Percentiles rank a stretch among this genome's conserved stretches.
Conservation (phyloP, 1,284 basidiomycete genomes). For the Phellinidium pouzarii region DNA sequence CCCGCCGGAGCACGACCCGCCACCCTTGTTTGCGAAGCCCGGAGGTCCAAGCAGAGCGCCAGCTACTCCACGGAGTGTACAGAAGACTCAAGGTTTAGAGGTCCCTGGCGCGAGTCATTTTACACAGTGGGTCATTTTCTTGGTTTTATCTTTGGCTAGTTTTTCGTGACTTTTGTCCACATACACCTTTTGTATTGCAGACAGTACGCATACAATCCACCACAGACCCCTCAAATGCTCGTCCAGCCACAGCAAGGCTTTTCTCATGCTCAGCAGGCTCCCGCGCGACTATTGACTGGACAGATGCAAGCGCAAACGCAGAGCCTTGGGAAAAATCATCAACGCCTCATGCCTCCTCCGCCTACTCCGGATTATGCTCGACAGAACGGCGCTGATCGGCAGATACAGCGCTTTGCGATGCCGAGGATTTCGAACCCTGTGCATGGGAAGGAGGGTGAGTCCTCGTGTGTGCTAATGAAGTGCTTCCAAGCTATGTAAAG, state of each 20-base stretch:
- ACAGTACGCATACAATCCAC: slow-evolving; percentile 18
- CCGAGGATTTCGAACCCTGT: neutral
- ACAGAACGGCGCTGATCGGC: neutral
- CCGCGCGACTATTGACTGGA: neutral
- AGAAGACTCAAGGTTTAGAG: neutral
- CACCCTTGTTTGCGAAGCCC: slow-evolving; percentile 10
- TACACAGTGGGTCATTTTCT: slow-evolving; percentile 7
- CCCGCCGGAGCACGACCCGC: slow-evolving; percentile 15
- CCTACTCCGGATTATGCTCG: slow-evolving; percentile 5
- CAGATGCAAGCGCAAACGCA: neutral
- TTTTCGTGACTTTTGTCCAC: neutral
- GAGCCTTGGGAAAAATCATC: neutral
- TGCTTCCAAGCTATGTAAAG: no score
- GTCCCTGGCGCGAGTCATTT: slow-evolving; percentile 13
- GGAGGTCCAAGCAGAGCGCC: neutral
- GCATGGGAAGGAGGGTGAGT: neutral
- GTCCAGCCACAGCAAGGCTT: slow-evolving; percentile 7
- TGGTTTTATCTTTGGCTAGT: neutral
- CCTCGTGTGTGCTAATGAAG: neutral
- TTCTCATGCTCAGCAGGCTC: slow-evolving; percentile 16
- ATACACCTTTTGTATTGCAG: neutral
- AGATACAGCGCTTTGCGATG: slow-evolving; percentile 3
- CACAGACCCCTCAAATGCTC: slow-evolving; percentile 10
- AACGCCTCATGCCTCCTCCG: slow-evolving; percentile 14
- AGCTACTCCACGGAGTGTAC: neutral